A percentile compares a stretch with the other conserved stretches of the same genome.
These are phyloP conservation scores for Penicillium decumbens DNA, from an alignment of 2,329 filamentous ascomycete genomes.

Conservation along the genomic window DNA sequence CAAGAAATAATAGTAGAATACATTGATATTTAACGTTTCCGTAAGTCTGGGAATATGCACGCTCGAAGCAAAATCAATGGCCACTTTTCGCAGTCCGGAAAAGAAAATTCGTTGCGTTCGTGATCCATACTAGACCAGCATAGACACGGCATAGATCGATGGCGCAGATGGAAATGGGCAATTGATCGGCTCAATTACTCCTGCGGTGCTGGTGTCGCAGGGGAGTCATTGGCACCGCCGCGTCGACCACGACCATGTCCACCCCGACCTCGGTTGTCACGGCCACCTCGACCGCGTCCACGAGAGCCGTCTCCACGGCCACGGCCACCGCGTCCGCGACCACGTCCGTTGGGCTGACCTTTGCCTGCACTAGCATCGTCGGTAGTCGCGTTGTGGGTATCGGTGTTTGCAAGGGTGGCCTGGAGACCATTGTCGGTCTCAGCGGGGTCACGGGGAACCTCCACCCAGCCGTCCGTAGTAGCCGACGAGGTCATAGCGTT, in stretches of 20 bases:
- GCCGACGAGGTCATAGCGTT: slow-evolving; percentile 48
- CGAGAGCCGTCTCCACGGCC: slow-evolving; percentile 33
- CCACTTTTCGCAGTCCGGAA: slow-evolving; percentile 22
- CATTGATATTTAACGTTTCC: slow-evolving; percentile 17
- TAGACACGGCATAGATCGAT: slow-evolving; percentile 10
- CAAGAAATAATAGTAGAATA: slow-evolving; percentile 22
- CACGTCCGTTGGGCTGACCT: slow-evolving; percentile 33
- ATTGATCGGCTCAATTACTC: background rate
- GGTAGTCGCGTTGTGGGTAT: slow-evolving; percentile 57
- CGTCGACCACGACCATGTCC: slow-evolving; percentile 22
- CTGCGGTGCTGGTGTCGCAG: slow-evolving; percentile 15
- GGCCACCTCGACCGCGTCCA: slow-evolving; percentile 32
- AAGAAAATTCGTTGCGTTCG: slow-evolving; percentile 36
- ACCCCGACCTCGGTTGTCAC: slow-evolving; percentile 10
- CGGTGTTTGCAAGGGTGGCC: slow-evolving; percentile 58
- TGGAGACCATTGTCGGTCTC: slow-evolving; percentile 67
- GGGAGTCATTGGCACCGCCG: slow-evolving; percentile 27
- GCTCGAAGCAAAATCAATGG: slow-evolving; percentile 36
- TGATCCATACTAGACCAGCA: slow-evolving; percentile 32
- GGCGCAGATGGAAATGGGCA: background rate
- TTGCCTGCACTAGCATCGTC: slow-evolving; percentile 49
- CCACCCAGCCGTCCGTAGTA: slow-evolving; percentile 65
- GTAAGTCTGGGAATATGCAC: slow-evolving; percentile 31
- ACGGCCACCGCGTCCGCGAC: slow-evolving; percentile 35
- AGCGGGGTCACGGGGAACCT: slow-evolving; percentile 65